A percentile compares a stretch with the other conserved stretches of the same genome.
Evolutionary conservation across 345 rosid genomes (phyloP).

Genomic region (Excoecaria cochinchinensis): DNA sequence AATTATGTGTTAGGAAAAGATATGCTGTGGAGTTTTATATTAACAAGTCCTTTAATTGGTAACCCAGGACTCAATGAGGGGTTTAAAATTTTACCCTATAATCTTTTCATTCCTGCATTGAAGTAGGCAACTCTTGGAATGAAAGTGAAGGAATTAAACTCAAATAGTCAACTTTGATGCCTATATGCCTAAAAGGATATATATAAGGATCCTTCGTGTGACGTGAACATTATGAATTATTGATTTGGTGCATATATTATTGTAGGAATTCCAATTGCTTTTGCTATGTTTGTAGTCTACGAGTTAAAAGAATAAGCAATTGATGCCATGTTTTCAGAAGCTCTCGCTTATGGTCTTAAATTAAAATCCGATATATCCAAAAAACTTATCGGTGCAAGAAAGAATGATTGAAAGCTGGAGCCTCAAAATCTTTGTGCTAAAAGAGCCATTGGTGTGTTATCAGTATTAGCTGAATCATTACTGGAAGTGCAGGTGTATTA

Average conservation of each 20-base stretch:
- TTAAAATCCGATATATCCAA: constrained; percentile 42
- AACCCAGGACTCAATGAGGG: background rate
- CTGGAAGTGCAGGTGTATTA: too few species aligned
- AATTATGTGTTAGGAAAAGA: background rate
- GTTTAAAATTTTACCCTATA: background rate
- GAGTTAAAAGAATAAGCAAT: constrained; percentile 72
- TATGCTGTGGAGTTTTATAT: background rate
- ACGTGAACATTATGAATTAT: background rate
- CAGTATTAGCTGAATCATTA: too few species aligned
- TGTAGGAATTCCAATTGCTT: constrained; percentile 67
- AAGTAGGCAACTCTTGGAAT: background rate
- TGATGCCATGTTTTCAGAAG: constrained; percentile 43
- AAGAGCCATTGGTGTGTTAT: background rate
- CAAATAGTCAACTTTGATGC: background rate
- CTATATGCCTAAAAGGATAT: background rate
- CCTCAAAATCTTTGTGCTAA: background rate
- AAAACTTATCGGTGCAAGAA: constrained; percentile 41
- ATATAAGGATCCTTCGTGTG: background rate
- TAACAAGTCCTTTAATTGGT: background rate
- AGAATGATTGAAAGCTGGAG: constrained; percentile 37
- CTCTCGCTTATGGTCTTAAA: constrained; percentile 44
- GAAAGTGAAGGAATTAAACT: background rate
- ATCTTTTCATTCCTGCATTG: background rate
- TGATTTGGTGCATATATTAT: background rate
- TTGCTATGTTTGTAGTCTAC: constrained; percentile 49